Evolutionary conservation across 169 alveolate species (phyloP).

Genomic region (Eimeria maxima): DNA sequence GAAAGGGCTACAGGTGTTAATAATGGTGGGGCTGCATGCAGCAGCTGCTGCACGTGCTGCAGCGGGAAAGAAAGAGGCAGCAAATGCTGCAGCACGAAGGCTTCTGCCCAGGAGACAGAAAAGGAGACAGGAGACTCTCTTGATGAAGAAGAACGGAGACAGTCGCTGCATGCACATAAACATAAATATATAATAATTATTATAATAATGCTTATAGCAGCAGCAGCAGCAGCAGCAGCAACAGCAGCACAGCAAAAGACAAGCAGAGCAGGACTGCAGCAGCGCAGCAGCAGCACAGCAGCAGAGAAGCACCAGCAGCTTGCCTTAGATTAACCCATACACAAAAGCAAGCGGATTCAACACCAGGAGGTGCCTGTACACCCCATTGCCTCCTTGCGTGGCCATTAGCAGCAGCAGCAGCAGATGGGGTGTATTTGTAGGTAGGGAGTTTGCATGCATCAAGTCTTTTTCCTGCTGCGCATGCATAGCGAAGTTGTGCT

Average conservation of each 20-base stretch:
- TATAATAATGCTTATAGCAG: neutral
- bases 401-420: neutral
- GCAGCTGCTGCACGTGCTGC: constrained; percentile 28
- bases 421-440: too few relatives aligned
- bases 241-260: too few relatives aligned
- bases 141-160: neutral
- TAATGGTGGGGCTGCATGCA: neutral
- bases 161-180: constrained; percentile 35
- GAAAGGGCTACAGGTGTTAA: constrained; percentile 10
- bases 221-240: neutral
- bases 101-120: constrained; percentile 28
- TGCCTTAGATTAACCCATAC: constrained; percentile 37
- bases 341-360: constrained; percentile 1
- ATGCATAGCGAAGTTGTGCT: constrained; percentile 20
- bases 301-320: neutral
- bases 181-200: neutral
- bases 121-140: constrained; percentile 34
- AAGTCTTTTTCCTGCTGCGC: neutral
- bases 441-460: constrained; percentile 10
- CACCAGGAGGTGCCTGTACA: neutral
- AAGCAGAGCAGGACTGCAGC: neutral
- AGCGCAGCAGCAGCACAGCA: neutral
- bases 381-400: neutral
- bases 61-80: constrained; percentile 54
- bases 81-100: constrained; percentile 59